Evolutionary conservation across 139 green algal species (phyloP).

Genomic region (Spirogloea muscicola): DNA sequence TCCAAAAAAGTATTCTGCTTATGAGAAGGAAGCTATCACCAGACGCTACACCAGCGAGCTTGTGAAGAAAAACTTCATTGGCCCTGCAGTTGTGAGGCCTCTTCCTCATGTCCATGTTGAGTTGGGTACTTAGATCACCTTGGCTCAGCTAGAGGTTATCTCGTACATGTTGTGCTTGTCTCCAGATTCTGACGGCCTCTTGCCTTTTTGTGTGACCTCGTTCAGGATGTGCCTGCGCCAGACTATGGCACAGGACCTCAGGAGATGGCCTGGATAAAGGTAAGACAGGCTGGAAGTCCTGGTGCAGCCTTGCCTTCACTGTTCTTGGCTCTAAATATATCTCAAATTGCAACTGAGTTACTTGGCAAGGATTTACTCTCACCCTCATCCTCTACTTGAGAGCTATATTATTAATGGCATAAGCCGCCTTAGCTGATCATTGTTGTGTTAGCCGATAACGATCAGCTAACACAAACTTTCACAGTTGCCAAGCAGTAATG

Average conservation of each 20-base stretch:
- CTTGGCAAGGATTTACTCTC: too few relatives aligned
- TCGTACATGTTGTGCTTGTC: too few relatives aligned
- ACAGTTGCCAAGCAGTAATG: too few relatives aligned
- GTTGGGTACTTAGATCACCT: neutral
- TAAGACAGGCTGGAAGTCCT: neutral
- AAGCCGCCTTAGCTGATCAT: too few relatives aligned
- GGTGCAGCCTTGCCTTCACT: neutral
- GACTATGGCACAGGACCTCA: constrained; percentile 51
- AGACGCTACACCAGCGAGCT: constrained; percentile 41
- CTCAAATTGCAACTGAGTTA: neutral
- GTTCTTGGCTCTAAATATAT: neutral
- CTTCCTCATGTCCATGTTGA: neutral
- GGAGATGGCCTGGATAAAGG: constrained; percentile 56
- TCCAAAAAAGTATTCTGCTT: constrained; percentile 28
- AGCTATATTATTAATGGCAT: too few relatives aligned
- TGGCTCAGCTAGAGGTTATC: too few relatives aligned
- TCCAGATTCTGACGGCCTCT: neutral
- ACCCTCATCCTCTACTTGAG: too few relatives aligned
- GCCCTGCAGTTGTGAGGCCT: constrained; percentile 19
- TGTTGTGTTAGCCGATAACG: too few relatives aligned
- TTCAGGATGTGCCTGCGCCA: constrained; percentile 49
- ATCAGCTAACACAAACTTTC: too few relatives aligned
- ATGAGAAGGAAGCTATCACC: constrained; percentile 34
- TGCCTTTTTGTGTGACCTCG: too few relatives aligned
- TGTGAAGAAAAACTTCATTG: constrained; percentile 42